Percentiles rank a stretch among this genome's conserved stretches.
phyloP scores from a whole-genome alignment of 179 eudicot species.

The Amaranthus tricolor region DNA sequence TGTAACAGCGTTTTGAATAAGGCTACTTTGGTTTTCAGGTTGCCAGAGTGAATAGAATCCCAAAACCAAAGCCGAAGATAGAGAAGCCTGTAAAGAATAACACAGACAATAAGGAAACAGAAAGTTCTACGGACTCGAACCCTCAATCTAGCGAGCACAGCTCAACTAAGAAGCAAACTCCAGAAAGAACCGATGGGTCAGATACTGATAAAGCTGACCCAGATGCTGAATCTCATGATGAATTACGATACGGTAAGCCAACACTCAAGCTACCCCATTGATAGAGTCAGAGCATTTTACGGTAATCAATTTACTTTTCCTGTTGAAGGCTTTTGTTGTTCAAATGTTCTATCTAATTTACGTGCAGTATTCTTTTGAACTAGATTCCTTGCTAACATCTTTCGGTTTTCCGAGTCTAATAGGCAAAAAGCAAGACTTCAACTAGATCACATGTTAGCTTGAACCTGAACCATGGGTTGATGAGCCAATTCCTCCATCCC shows the following conservation, averaged over 20 bases:
- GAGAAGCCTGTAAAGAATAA: conserved; percentile 79
- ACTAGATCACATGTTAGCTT: conserved; percentile 17
- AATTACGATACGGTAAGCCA: conserved; percentile 42
- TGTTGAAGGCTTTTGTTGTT: conserved; percentile 7
- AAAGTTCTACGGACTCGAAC: conserved; percentile 28
- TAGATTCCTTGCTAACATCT: conserved; percentile 9
- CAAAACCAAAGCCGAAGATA: conserved; percentile 89
- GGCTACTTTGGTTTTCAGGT: conserved; percentile 43
- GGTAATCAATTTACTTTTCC: not conserved
- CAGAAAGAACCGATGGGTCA: conserved; percentile 34
- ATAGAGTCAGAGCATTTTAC: not conserved
- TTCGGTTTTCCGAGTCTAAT: conserved; percentile 15
- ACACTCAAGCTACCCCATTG: not conserved
- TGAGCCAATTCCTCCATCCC: conserved; percentile 15
- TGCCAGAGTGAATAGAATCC: conserved; percentile 58
- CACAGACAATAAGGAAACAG: conserved; percentile 35
- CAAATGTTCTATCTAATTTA: conserved; percentile 1
- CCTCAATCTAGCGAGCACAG: conserved; percentile 36
- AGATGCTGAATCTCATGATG: conserved; percentile 47
- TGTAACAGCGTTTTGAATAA: conserved; percentile 9
- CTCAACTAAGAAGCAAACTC: conserved; percentile 32
- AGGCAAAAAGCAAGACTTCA: conserved; percentile 1
- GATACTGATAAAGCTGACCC: conserved; percentile 32
- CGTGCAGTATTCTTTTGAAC: conserved; percentile 10
- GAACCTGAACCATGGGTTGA: conserved; percentile 17